Percentiles rank a stretch among this genome's conserved stretches.
These are phyloP conservation scores for Hypoxylon sp. DNA, from an alignment of 2,329 filamentous ascomycete genomes.

Conservation along the genomic window DNA sequence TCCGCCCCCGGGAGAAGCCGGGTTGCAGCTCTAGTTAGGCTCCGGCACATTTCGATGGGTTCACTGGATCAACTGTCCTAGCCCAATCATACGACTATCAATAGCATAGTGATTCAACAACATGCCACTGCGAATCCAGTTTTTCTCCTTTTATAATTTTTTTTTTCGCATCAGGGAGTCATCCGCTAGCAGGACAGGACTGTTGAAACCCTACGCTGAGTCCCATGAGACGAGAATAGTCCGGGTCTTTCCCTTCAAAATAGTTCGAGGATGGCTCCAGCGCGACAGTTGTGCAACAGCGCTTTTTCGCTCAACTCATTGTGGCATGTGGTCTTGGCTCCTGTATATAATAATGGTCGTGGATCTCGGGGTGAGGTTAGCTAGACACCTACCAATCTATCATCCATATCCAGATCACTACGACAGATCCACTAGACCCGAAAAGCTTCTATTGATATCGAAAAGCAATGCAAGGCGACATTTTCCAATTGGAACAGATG, in stretches of 20 bases:
- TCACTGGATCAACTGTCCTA: constrained; percentile 9
- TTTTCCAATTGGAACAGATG: constrained; percentile 48
- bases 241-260: constrained; percentile 38
- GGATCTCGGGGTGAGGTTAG: constrained; percentile 5
- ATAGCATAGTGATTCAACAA: constrained; percentile 36
- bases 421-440: constrained; percentile 16
- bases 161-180: constrained; percentile 19
- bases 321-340: constrained; percentile 20
- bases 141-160: constrained; percentile 19
- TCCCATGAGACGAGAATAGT: constrained; percentile 42
- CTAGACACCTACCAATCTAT: constrained; percentile 15
- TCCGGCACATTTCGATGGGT: constrained; percentile 33
- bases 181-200: constrained; percentile 25
- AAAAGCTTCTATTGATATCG: constrained; percentile 29
- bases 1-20: constrained; percentile 37
- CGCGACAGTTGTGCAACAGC: constrained; percentile 14
- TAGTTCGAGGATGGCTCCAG: constrained; percentile 41
- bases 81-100: constrained; percentile 39
- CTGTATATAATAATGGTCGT: constrained; percentile 33
- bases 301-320: constrained; percentile 10
- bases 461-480: constrained; percentile 49
- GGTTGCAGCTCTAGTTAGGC: constrained; percentile 9
- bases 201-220: constrained; percentile 17
- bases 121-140: constrained; percentile 35
- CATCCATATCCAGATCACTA: constrained; percentile 7